These are phyloP conservation scores for Aspergillus pseudotamarii DNA, from an alignment of 2,329 filamentous ascomycete species.

Conservation along the genomic window DNA sequence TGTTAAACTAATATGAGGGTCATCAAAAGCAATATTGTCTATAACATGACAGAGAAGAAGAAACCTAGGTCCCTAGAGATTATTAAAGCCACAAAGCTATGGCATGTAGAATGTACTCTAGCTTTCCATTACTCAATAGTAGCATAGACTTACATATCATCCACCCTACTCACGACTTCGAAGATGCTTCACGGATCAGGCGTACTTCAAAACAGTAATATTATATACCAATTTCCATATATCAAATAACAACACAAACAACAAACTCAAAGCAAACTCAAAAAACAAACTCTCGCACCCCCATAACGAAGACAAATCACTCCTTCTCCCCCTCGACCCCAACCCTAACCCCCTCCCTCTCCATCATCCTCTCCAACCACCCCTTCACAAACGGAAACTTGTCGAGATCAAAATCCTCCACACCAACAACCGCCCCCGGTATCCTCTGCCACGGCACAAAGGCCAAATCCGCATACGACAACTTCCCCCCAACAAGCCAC, in stretches of 20 bases:
- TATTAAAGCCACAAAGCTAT: too few species aligned
- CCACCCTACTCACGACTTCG: too few species aligned
- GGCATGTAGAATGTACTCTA: too few species aligned
- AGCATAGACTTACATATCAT: too few species aligned
- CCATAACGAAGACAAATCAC: not conserved
- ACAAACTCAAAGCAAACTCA: not conserved
- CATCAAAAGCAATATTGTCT: too few species aligned
- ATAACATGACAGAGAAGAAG: too few species aligned
- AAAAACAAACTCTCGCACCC: not conserved
- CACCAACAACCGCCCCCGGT: not conserved
- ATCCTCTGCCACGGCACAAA: constrained; percentile 31
- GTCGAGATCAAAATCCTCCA: not conserved
- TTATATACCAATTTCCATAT: too few species aligned
- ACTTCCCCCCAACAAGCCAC: constrained; percentile 49
- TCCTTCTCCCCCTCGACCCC: not conserved
- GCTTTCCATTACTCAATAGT: too few species aligned
- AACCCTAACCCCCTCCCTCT: not conserved
- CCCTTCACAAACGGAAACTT: constrained; percentile 3
- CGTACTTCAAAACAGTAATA: too few species aligned
- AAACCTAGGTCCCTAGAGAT: too few species aligned
- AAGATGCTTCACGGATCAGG: too few species aligned
- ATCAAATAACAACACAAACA: not conserved
- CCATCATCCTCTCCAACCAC: not conserved
- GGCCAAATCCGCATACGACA: constrained; percentile 44
- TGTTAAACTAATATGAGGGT: too few species aligned